These are phyloP conservation scores for Suhomyces coccinellae DNA, from an alignment of 1,139 yeast genomes.

Conservation along the genomic window DNA sequence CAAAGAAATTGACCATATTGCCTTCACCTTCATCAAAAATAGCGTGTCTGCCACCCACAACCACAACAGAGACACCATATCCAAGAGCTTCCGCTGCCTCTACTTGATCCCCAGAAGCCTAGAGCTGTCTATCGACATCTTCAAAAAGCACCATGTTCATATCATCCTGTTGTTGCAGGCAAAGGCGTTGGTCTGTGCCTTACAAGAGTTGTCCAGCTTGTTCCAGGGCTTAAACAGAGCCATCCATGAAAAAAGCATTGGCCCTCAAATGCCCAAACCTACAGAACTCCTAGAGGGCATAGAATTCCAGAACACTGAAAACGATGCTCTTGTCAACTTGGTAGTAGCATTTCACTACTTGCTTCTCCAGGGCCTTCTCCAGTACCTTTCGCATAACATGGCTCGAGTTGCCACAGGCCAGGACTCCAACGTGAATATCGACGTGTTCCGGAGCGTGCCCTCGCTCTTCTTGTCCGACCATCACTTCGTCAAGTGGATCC, in stretches of 20 bases:
- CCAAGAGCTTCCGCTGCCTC: slow-evolving; percentile 23
- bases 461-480: slow-evolving; percentile 22
- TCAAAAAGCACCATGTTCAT: slow-evolving; percentile 32
- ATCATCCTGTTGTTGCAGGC: slow-evolving; percentile 30
- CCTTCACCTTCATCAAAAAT: slow-evolving; percentile 12
- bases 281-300: slow-evolving; percentile 3
- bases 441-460: slow-evolving; percentile 18
- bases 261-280: not conserved
- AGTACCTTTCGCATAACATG: slow-evolving; percentile 24
- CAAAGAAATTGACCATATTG: slow-evolving; percentile 15
- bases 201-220: slow-evolving; percentile 15
- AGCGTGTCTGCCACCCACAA: slow-evolving; percentile 4
- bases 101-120: slow-evolving; percentile 15
- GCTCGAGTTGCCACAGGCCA: slow-evolving; percentile 14
- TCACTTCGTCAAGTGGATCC: slow-evolving; percentile 29
- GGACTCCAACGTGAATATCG: slow-evolving; percentile 13
- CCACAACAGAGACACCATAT: slow-evolving; percentile 10
- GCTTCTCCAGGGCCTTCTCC: slow-evolving; percentile 32
- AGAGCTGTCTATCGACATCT: slow-evolving; percentile 12
- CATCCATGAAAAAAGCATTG: slow-evolving; percentile 2
- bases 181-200: slow-evolving; percentile 20
- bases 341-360: slow-evolving; percentile 36
- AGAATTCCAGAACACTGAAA: not conserved
- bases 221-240: slow-evolving; percentile 9
- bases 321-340: slow-evolving; percentile 20